These are phyloP conservation scores for Quercus rubra DNA, from an alignment of 306 rosid genomes.

Conservation along the genomic window DNA sequence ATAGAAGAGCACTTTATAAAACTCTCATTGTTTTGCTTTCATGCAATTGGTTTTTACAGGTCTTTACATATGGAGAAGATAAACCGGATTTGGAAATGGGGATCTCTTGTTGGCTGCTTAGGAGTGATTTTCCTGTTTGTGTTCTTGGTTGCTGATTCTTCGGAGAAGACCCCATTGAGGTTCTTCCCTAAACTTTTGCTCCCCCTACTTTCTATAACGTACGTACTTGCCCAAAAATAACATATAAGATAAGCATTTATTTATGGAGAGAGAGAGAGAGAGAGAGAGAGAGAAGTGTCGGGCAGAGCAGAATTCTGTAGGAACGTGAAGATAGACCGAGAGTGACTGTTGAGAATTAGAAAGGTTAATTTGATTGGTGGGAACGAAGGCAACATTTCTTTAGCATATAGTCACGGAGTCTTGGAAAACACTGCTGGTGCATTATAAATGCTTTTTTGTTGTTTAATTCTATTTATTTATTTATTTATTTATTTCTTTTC, in stretches of 20 bases:
- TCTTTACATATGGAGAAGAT: conserved; percentile 3
- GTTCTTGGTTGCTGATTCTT: background rate
- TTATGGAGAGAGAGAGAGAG: conserved; percentile 11
- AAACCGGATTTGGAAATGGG: conserved; percentile 14
- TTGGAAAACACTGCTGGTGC: background rate
- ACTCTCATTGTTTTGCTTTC: background rate
- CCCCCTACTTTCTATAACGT: background rate
- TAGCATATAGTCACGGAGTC: background rate
- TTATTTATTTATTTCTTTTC: too few species aligned
- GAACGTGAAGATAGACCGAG: too few species aligned
- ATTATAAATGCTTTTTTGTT: background rate
- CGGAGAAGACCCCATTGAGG: background rate
- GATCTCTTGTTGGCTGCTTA: conserved; percentile 14
- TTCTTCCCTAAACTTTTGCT: conserved; percentile 8
- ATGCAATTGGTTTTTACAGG: background rate
- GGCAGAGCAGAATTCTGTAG: background rate
- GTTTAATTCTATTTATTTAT: background rate
- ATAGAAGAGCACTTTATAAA: background rate
- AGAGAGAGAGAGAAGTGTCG: background rate
- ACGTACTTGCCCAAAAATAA: background rate
- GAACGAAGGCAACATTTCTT: background rate
- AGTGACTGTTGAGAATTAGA: background rate
- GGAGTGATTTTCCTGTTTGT: background rate
- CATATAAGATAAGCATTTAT: background rate
- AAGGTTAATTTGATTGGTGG: background rate